phyloP scores from a whole-genome alignment of 2,329 filamentous ascomycete genomes.

The Trichophaea hybrida region DNA sequence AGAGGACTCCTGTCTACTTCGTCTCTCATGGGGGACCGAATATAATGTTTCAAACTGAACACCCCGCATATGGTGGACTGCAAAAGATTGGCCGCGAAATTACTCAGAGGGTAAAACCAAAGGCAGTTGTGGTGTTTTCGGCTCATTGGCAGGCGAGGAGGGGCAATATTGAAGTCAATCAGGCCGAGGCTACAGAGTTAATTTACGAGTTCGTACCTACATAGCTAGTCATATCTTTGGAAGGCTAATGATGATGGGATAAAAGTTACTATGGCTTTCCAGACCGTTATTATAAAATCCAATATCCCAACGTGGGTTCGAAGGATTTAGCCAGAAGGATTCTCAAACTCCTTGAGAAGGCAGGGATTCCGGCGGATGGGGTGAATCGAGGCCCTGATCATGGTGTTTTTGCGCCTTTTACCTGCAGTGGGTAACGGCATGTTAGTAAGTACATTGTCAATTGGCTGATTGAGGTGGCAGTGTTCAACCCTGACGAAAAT shows the following conservation, averaged over 20 bases:
- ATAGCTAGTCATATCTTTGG: neutral
- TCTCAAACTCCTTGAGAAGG: slow-evolving; percentile 40
- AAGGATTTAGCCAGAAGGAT: slow-evolving; percentile 46
- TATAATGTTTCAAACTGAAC: slow-evolving; percentile 52
- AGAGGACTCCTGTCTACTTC: slow-evolving; percentile 20
- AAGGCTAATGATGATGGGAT: neutral
- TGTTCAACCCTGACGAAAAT: slow-evolving; percentile 48
- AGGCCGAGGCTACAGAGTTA: slow-evolving; percentile 30
- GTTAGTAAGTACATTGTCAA: slow-evolving; percentile 2
- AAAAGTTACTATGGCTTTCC: slow-evolving; percentile 57
- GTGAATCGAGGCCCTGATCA: slow-evolving; percentile 56
- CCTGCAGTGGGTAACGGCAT: slow-evolving; percentile 15
- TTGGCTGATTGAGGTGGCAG: slow-evolving; percentile 28
- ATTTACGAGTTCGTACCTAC: slow-evolving; percentile 16
- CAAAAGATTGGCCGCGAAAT: slow-evolving; percentile 55
- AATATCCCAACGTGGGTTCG: slow-evolving; percentile 50
- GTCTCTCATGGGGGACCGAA: slow-evolving; percentile 36
- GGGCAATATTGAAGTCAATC: slow-evolving; percentile 49
- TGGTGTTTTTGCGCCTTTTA: slow-evolving; percentile 37
- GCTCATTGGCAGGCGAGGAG: slow-evolving; percentile 56
- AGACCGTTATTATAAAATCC: slow-evolving; percentile 50
- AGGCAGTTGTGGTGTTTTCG: slow-evolving; percentile 60
- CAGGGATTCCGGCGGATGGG: slow-evolving; percentile 45
- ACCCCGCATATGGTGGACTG: slow-evolving; percentile 52
- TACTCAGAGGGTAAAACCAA: slow-evolving; percentile 53